These are phyloP conservation scores for Ustilago vetiveriae DNA, from an alignment of 1,284 basidiomycete genomes.

Conservation along the genomic window DNA sequence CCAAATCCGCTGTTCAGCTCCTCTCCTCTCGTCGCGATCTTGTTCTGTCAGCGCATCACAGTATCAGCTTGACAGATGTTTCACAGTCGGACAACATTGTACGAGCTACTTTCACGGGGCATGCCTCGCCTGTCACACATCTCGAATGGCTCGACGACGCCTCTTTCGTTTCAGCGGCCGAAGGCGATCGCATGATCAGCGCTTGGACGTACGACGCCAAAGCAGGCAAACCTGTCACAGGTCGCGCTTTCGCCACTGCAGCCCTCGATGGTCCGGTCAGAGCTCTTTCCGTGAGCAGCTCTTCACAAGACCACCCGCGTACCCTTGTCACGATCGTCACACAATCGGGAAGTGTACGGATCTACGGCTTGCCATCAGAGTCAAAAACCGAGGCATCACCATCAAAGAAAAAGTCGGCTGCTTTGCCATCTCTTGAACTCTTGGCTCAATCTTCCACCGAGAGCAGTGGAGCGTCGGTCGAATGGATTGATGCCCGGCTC, in stretches of 20 bases:
- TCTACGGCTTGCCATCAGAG: slow-evolving; percentile 55
- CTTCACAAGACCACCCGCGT: slow-evolving; percentile 64
- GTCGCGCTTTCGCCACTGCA: slow-evolving; percentile 61
- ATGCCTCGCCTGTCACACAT: slow-evolving; percentile 61
- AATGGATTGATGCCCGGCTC: slow-evolving; percentile 48
- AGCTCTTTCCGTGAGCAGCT: slow-evolving; percentile 52
- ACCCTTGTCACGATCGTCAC: slow-evolving; percentile 66
- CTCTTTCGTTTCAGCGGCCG: slow-evolving; percentile 76
- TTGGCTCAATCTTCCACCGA: slow-evolving; percentile 23
- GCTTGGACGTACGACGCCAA: slow-evolving; percentile 71
- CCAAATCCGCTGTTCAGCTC: slow-evolving; percentile 40
- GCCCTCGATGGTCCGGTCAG: slow-evolving; percentile 66
- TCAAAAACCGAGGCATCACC: slow-evolving; percentile 39
- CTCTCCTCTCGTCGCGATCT: slow-evolving; percentile 22
- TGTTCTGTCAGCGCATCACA: slow-evolving; percentile 55
- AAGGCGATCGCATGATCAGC: slow-evolving; percentile 79
- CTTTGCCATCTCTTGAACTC: slow-evolving; percentile 37
- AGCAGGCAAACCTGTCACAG: slow-evolving; percentile 17
- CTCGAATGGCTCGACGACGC: slow-evolving; percentile 49
- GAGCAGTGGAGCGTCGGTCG: slow-evolving; percentile 15
- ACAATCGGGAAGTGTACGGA: slow-evolving; percentile 58
- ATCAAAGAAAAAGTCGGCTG: slow-evolving; percentile 43
- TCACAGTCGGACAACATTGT: slow-evolving; percentile 13
- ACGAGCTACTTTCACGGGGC: slow-evolving; percentile 48
- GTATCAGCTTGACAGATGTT: slow-evolving; percentile 41